phyloP scores from a whole-genome alignment of 2,329 filamentous ascomycete genomes.

The Catunica adiposa region DNA sequence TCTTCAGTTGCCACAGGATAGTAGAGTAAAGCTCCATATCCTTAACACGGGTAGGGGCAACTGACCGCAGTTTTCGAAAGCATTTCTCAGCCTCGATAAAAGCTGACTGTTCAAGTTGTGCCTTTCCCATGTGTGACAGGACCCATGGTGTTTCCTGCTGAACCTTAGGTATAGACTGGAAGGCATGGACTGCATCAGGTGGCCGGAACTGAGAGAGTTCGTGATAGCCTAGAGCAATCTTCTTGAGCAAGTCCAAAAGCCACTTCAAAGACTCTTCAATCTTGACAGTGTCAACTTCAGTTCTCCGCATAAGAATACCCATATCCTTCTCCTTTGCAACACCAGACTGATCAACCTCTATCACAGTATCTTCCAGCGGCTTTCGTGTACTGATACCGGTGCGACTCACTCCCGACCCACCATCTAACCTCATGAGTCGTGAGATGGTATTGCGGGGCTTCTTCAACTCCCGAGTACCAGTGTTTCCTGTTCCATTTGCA shows the following conservation, averaged over 20 bases:
- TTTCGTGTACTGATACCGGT: slow-evolving; percentile 87
- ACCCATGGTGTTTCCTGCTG: slow-evolving; percentile 92
- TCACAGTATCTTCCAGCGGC: slow-evolving; percentile 45
- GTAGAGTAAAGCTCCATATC: slow-evolving; percentile 99
- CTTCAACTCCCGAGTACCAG: slow-evolving; percentile 51
- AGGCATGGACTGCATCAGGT: slow-evolving; percentile 57
- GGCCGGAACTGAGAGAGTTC: slow-evolving; percentile 65
- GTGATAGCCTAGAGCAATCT: slow-evolving; percentile 66
- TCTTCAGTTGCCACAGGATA: slow-evolving; percentile 94
- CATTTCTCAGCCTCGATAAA: slow-evolving; percentile 77
- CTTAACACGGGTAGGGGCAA: slow-evolving; percentile 68
- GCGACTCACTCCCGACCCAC: slow-evolving; percentile 58
- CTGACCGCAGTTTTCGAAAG: slow-evolving; percentile 61
- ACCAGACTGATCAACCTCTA: slow-evolving; percentile 56
- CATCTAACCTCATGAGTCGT: slow-evolving; percentile 46
- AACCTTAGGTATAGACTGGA: slow-evolving; percentile 49
- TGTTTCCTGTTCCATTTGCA: neutral
- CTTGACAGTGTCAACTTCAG: slow-evolving; percentile 40
- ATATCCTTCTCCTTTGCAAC: slow-evolving; percentile 19
- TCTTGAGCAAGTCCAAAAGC: slow-evolving; percentile 65
- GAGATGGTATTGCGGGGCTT: slow-evolving; percentile 63
- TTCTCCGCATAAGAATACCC: slow-evolving; percentile 20
- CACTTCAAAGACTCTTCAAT: slow-evolving; percentile 61
- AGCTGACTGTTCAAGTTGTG: slow-evolving; percentile 76
- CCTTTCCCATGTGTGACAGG: slow-evolving; percentile 73